Conservation (phyloP, 2,329 filamentous ascomycete genomes). For the Tolypocladium paradoxum region DNA sequence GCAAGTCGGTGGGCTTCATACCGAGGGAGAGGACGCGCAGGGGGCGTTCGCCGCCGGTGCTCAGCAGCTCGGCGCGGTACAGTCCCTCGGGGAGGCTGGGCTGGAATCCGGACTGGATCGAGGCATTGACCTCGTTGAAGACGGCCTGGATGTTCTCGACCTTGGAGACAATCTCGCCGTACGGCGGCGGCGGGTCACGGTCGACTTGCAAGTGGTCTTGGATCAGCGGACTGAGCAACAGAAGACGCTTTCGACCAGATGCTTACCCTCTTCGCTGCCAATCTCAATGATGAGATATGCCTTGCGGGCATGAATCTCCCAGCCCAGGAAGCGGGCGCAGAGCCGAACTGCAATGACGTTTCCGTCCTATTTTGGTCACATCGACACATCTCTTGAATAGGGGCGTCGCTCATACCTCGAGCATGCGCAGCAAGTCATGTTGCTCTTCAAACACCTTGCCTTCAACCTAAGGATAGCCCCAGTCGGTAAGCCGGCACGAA, state of each 20-base stretch:
- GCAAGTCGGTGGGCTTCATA: background rate
- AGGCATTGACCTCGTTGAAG: background rate
- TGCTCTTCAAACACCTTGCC: conserved; percentile 1
- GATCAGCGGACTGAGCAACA: background rate
- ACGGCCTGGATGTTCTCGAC: background rate
- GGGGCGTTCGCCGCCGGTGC: background rate
- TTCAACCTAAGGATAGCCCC: background rate
- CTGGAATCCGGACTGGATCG: background rate
- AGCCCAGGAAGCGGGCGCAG: conserved; percentile 3
- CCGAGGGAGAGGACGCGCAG: conserved; percentile 1
- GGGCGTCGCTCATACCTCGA: conserved; percentile 1
- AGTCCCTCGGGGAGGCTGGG: background rate
- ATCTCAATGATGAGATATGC: conserved; percentile 5
- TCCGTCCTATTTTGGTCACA: background rate
- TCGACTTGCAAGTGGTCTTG: background rate
- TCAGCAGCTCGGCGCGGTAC: background rate
- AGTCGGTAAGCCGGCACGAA: background rate
- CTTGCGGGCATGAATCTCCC: conserved; percentile 1
- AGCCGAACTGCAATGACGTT: conserved; percentile 6
- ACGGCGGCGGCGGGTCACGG: background rate
- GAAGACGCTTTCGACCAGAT: background rate
- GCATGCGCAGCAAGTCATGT: background rate
- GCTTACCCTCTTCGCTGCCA: background rate
- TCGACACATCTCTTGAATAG: background rate
- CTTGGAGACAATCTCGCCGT: conserved; percentile 1